Percentiles rank a stretch among this genome's conserved stretches.
Evolutionary conservation across 257 asterid species (phyloP).

Genomic region (Solanum paucissectum): DNA sequence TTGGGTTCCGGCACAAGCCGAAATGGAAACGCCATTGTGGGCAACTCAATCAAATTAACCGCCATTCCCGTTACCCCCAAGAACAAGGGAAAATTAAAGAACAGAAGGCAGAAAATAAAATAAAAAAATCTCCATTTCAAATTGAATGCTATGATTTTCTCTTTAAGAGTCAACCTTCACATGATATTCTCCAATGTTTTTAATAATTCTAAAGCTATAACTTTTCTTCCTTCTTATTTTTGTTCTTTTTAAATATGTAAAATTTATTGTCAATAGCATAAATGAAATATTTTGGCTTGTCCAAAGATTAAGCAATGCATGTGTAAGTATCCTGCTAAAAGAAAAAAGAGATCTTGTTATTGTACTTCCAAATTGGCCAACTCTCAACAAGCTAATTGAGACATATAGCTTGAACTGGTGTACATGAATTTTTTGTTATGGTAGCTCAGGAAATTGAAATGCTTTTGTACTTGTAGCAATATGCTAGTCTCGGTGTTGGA

Average conservation of each 20-base stretch:
- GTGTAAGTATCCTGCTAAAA: neutral
- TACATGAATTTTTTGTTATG: neutral
- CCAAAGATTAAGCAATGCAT: neutral
- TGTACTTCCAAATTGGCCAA: neutral
- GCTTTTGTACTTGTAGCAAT: slow-evolving; percentile 24
- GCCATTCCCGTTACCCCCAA: neutral
- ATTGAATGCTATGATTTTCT: neutral
- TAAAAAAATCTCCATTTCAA: neutral
- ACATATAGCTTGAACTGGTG: neutral
- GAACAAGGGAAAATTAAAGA: neutral
- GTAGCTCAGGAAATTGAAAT: neutral
- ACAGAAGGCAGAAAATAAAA: neutral
- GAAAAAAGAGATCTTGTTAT: neutral
- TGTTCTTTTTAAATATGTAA: neutral
- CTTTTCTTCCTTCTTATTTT: neutral
- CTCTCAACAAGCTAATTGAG: neutral
- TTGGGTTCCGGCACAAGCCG: neutral
- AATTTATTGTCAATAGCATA: neutral
- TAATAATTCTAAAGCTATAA: neutral
- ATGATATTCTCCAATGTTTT: neutral
- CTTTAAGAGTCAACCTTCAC: neutral
- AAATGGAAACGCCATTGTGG: neutral
- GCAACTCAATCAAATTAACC: neutral
- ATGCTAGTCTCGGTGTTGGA: slow-evolving; percentile 52
- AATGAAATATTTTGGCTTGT: neutral